These are phyloP conservation scores for Leccinum fallax DNA, from an alignment of 1,284 basidiomycete genomes.

Conservation along the genomic window DNA sequence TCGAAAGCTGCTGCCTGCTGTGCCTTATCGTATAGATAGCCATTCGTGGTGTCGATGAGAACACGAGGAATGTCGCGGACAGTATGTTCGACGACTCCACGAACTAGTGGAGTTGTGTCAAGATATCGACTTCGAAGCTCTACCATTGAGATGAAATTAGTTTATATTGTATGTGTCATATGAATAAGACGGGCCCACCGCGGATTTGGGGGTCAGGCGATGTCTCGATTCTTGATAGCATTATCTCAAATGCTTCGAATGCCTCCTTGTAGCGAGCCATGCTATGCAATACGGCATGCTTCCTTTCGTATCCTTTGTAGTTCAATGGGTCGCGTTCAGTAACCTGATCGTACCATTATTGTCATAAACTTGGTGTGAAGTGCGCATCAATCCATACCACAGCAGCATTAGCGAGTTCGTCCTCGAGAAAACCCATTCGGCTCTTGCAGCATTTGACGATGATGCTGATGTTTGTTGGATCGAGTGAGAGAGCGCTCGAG, in stretches of 20 bases:
- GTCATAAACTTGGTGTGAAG: neutral
- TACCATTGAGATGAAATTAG: neutral
- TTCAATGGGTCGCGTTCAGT: neutral
- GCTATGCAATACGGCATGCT: neutral
- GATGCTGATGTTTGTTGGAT: neutral
- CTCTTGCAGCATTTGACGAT: neutral
- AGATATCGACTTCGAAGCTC: neutral
- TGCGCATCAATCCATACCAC: neutral
- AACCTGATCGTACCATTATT: neutral
- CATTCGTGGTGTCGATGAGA: neutral
- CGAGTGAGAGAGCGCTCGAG: neutral
- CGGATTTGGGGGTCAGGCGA: neutral
- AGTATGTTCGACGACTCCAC: neutral
- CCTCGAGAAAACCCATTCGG: neutral
- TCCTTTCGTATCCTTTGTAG: neutral
- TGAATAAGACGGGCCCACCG: neutral
- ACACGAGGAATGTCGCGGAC: neutral
- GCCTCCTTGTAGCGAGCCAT: neutral
- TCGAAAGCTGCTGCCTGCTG: neutral
- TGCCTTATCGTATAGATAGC: neutral
- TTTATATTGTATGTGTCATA: neutral
- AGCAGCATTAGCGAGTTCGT: neutral
- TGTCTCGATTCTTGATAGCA: neutral
- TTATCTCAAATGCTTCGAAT: neutral
- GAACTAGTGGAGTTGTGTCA: neutral